Evolutionary conservation across 2,329 filamentous ascomycete species (phyloP).

Genomic region (Pleurostoma richardsiae): DNA sequence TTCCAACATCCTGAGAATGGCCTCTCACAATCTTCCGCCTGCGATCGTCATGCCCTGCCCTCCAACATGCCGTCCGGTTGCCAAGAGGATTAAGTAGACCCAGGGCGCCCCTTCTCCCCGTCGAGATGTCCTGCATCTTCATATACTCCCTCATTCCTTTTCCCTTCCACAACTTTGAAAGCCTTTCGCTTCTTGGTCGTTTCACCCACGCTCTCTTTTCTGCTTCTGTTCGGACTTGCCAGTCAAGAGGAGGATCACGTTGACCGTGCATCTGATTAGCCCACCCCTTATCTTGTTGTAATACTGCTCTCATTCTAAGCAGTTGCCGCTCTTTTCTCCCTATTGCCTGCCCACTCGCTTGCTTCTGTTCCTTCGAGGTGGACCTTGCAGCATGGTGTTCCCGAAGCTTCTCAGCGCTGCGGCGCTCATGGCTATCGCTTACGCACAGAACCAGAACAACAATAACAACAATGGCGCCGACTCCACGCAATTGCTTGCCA

Average conservation of each 20-base stretch:
- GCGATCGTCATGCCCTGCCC: conserved; percentile 3
- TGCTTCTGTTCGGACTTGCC: conserved; percentile 15
- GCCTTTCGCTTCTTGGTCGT: conserved; percentile 8
- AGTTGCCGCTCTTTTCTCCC: conserved; percentile 9
- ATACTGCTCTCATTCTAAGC: conserved; percentile 3
- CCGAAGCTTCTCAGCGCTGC: conserved; percentile 17
- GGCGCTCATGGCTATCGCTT: conserved; percentile 17
- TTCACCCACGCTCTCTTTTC: conserved; percentile 6
- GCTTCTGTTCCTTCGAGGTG: background rate
- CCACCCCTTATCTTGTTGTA: conserved; percentile 3
- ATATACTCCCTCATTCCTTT: conserved; percentile 3
- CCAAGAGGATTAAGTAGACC: conserved; percentile 15
- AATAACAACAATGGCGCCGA: conserved; percentile 11
- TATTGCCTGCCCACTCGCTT: conserved; percentile 4
- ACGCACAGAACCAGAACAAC: conserved; percentile 13
- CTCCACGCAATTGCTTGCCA: conserved; percentile 14
- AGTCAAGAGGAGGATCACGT: conserved; percentile 23
- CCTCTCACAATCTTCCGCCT: background rate
- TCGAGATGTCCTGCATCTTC: conserved; percentile 4
- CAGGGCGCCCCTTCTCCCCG: conserved; percentile 1
- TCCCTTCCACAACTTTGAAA: conserved; percentile 3
- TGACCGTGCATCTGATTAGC: conserved; percentile 21
- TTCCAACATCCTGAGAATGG: conserved; percentile 10
- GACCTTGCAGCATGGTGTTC: conserved; percentile 18
- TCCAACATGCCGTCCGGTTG: conserved; percentile 5